Evolutionary conservation across 2,329 filamentous ascomycete genomes (phyloP), one percentile per base, ranked within the genome.

Genomic region (Neofusicoccum sp.): DNA sequence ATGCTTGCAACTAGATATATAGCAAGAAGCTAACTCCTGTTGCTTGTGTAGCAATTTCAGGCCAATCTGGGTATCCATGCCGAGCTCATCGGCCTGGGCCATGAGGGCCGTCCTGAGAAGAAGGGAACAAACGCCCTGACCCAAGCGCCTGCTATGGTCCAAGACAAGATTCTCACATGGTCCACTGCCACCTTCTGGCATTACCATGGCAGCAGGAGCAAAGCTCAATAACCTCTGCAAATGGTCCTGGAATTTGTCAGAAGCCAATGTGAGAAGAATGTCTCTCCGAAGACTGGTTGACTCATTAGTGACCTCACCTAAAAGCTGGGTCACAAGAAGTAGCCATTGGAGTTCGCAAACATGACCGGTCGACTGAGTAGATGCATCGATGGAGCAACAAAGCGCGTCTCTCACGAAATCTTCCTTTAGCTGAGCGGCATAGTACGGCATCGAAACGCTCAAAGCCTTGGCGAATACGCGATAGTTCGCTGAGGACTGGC

Each of bases 21-120:
- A 12, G 11, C 5, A 33, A 34, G 56, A 5, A 3, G 65, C 61
- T 24, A 70, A 58, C 5, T 67, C 53, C 24, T 65, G 66, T 51
- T 73, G 73, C 57, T 70, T 71, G 9, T 64, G 62, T 9, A 74
- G 61, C 16, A 75, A 61, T 31, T 67, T 64, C 45, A 64, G 59
- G 4, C 62, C 65, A 9, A 73, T 40, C 9, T 63, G 14, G 2
- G 58, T 62, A 11, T 69, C 63, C 6, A 73, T 57, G 9, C 41
- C 53, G 9, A 58, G 34, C 45, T 69, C 64, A 36, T 63, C 64
- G 12, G 63, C 31, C 12, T 65, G 65, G 3, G 64, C 59, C 28
- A 63, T 57, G 3, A 75, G 58, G 41, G 64, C 60, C 8, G 68
- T 51, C 3, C 63, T 70, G 6, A 75, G 58, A n/a, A 75, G 38